Evolutionary conservation across 2,329 filamentous ascomycete species (phyloP), one percentile per base, ranked within the genome.

Genomic region (Venturia pyrina): DNA sequence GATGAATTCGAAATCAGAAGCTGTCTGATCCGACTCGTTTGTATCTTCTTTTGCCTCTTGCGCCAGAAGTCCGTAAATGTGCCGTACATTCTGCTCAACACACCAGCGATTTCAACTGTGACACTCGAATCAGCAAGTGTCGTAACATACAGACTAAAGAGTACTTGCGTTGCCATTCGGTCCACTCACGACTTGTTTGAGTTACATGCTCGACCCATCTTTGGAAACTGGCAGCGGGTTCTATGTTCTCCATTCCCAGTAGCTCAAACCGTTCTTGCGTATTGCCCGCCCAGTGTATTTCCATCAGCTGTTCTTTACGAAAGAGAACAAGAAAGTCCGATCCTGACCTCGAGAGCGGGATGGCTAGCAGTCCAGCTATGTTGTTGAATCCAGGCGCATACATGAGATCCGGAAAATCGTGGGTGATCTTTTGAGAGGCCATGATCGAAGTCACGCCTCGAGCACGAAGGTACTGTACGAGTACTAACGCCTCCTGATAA

Each of bases 1-100:
- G 53, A 57, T 6, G 53, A 57, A n/a, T 57, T 57, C 5, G 53
- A 17, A 17, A 57, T 57, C 28, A 57, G n/a, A 37, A 57, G 28
- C 28, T 37, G 53, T 37, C 53, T 57, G 28, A 57, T 34, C 10
- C 53, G 53, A 37, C 15, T 34, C 19, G 34, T 57, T 3, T 57
- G 28, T 2, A 57, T 57, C 53, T 37, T 57, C 32, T 19, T 32
- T 57, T 37, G 53, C 53, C 28, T 57, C 28, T 57, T 57, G 5
- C 53, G 53, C 53, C 53, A 57, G 32, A 57, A 57, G 53, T 57
- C 53, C 28, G 53, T 57, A 17, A 57, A 57, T 8, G 53, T 57
- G 13, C 53, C 53, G 17, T 57, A 57, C 32, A 37, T 37, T 2
- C 5, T 57, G 53, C 53, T 57, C 53, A 37, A 37, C 28, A 57